Evolutionary conservation across 306 rosid species (phyloP), one percentile per base, ranked within the genome.

Genomic region (Cucumis cinereus): DNA sequence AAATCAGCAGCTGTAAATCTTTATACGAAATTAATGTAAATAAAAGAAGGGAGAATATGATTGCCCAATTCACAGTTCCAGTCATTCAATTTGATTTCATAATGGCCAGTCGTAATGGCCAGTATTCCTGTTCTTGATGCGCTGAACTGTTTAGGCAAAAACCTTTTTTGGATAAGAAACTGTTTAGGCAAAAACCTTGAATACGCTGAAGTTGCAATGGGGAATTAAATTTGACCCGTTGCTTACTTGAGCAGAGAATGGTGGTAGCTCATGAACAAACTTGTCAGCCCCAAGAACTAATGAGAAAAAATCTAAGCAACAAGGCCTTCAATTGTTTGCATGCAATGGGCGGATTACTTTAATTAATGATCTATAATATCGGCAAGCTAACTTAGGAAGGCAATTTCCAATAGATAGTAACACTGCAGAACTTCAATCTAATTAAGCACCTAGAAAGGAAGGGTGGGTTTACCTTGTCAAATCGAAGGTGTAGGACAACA

Each of bases 401-500:
- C 23, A 30, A 33, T 14, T 43, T 61, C 43, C 9, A 61, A 13
- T 16, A 13, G n/a, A 28, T 30, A 62, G n/a, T 33, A 33, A 17
- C 41, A 28, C 13, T 62, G 22, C 23, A 7, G 30, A 68, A 23
- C 50, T 40, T 68, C 74, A n/a, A 24, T 6, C 11, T 26, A 47
- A 30, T 24, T 10, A 9, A 14, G 49, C 26, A 33, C 40, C 22
- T 3, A 16, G 24, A 43, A 73, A 16, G 22, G 19, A 35, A 30
- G 61, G 56, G 17, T 49, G 55, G 58, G 7, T 63, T 84, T 81
- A 94, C 99, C 97, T 94, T 94, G 58, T 94, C 99, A 80, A 94
- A 94, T 23, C 99, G 93, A 49, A 94, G 92, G 79, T 94, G 99
- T 10, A 94, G 82, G 56, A 87, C 99, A 74, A 90, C 99, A 82